A percentile compares a stretch with the other conserved stretches of the same genome.
phyloP scores from a whole-genome alignment of 441 rosid genomes.

The Syzygium malaccense region DNA sequence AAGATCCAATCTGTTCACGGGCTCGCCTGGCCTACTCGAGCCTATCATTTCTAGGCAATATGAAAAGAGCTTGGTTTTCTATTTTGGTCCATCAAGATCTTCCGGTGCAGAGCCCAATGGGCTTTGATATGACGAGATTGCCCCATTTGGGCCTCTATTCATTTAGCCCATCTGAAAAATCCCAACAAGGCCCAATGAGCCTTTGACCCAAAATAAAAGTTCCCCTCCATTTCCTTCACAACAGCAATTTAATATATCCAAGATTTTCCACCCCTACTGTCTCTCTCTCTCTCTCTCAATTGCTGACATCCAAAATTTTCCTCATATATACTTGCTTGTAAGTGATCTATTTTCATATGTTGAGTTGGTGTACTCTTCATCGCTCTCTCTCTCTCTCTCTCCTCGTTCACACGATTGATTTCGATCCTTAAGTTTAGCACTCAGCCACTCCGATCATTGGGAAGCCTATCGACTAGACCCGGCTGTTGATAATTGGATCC shows the following conservation, averaged over 20 bases:
- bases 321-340: not conserved
- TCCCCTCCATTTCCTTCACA: not conserved
- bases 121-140: not conserved
- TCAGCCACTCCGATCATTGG: not conserved
- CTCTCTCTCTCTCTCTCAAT: not conserved
- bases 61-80: not conserved
- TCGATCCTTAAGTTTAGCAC: not conserved
- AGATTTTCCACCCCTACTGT: not conserved
- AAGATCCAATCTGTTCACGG: not conserved
- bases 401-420: accelerated
- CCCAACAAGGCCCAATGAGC: not conserved
- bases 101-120: not conserved
- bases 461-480: not conserved
- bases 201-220: not conserved
- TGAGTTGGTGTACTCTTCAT: not conserved
- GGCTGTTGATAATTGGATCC: not conserved
- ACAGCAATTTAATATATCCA: not conserved
- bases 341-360: not conserved
- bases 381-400: not conserved
- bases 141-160: not conserved
- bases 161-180: not conserved
- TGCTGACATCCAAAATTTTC: not conserved
- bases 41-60: not conserved
- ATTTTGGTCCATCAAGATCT: not conserved
- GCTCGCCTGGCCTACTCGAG: not conserved